Evolutionary conservation across 2,329 filamentous ascomycete species (phyloP).

Genomic region (Pyricularia grisea): DNA sequence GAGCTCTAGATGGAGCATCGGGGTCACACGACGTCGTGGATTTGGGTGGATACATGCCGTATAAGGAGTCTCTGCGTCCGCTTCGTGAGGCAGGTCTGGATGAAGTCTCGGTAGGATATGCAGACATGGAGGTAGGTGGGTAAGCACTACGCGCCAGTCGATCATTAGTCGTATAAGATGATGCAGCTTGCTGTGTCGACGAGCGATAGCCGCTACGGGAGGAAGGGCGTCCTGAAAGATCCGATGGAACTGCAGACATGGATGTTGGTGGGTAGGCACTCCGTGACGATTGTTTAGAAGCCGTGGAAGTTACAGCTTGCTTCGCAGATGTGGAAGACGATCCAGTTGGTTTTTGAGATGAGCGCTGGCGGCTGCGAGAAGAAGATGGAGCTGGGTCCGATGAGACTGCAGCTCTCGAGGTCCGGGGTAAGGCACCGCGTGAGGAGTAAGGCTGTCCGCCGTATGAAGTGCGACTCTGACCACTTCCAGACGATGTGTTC

Average conservation of each 20-base stretch:
- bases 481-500: neutral
- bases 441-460: neutral
- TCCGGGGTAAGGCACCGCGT: no score
- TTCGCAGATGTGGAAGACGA: no score
- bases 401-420: no score
- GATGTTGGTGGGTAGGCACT: neutral
- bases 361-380: no score
- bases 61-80: neutral
- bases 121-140: neutral
- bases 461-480: neutral
- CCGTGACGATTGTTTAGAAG: no score
- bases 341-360: no score
- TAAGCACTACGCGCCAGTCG: neutral
- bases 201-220: neutral
- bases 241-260: neutral
- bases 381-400: no score
- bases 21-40: neutral
- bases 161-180: no score
- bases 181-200: neutral
- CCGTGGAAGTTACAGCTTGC: no score
- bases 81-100: neutral
- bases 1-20: neutral
- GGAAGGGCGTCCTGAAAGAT: neutral
- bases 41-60: neutral
- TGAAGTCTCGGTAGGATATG: neutral